phyloP scores from a whole-genome alignment of 345 rosid genomes.

The Ceriops tagal region DNA sequence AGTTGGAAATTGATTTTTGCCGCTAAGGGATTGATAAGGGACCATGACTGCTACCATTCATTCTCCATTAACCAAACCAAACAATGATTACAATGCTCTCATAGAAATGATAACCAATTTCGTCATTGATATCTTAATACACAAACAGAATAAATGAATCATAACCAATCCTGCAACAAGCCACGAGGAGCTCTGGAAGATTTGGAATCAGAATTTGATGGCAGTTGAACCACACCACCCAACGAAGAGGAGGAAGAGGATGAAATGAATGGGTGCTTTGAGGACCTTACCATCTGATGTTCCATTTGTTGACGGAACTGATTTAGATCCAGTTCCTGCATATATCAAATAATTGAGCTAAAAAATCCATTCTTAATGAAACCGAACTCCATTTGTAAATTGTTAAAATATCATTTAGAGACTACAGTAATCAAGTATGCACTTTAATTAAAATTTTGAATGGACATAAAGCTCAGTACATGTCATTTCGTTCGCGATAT shows the following conservation, averaged over 20 bases:
- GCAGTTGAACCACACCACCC: constrained; percentile 28
- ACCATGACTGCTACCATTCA: neutral
- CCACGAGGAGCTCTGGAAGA: constrained; percentile 10
- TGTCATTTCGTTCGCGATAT: neutral
- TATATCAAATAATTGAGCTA: neutral
- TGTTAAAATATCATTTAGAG: no score
- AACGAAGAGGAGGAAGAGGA: constrained; percentile 29
- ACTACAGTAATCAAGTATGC: no score
- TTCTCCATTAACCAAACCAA: constrained; percentile 11
- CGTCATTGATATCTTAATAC: constrained; percentile 1
- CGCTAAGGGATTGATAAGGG: neutral
- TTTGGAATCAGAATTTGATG: constrained; percentile 25
- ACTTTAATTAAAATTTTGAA: no score
- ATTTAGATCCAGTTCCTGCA: constrained; percentile 39
- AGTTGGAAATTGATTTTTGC: neutral
- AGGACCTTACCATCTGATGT: constrained; percentile 40
- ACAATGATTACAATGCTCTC: constrained; percentile 14
- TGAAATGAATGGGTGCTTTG: constrained; percentile 25
- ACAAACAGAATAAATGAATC: constrained; percentile 7
- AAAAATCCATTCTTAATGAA: neutral
- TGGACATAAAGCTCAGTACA: no score
- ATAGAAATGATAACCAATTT: neutral
- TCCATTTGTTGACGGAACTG: constrained; percentile 35
- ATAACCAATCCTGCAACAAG: neutral
- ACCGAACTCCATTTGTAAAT: no score